Evolutionary conservation across 352 stramenopile species (phyloP).

Genomic region (Phytopythium chamaehyphon): DNA sequence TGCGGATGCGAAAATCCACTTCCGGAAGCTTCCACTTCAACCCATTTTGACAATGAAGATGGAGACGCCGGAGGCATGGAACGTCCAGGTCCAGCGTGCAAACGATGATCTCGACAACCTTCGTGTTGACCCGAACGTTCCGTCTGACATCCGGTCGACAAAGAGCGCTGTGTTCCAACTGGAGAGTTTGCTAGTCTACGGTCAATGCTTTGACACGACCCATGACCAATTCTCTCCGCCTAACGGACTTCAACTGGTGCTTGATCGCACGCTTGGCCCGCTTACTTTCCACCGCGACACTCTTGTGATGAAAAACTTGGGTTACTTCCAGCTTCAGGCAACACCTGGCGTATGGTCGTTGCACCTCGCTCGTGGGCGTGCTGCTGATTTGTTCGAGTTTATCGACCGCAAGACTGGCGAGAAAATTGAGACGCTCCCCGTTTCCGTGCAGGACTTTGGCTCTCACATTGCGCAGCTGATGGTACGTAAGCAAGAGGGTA

Average conservation of each 20-base stretch:
- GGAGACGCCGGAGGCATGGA: constrained; percentile 91
- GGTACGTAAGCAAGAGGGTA: constrained; percentile 90
- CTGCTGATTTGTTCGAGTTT: constrained; percentile 76
- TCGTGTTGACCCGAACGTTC: constrained; percentile 59
- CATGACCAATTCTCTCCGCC: constrained; percentile 76
- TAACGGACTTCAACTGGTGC: constrained; percentile 89
- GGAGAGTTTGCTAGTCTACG: constrained; percentile 89
- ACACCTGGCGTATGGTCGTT: constrained; percentile 95
- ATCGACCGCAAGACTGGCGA: constrained; percentile 47
- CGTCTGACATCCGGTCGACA: constrained; percentile 43
- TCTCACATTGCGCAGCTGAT: constrained; percentile 85
- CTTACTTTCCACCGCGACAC: constrained; percentile 88
- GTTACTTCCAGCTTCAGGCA: constrained; percentile 98
- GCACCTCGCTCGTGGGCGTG: constrained; percentile 79
- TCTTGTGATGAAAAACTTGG: constrained; percentile 99
- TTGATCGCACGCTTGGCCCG: constrained; percentile 70
- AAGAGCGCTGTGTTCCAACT: constrained; percentile 80
- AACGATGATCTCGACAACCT: constrained; percentile 92
- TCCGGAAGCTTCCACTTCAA: constrained; percentile 76
- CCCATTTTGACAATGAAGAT: constrained; percentile 92
- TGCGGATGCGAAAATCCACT: constrained; percentile 48
- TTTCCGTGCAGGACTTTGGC: constrained; percentile 85
- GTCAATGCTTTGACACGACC: constrained; percentile 86
- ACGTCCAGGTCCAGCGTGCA: constrained; percentile 78
- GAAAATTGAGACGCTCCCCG: constrained; percentile 25